A percentile compares a stretch with the other conserved stretches of the same genome.
Conservation (phyloP, 139 green algal genomes). For the Haematococcus lacustris region DNA sequence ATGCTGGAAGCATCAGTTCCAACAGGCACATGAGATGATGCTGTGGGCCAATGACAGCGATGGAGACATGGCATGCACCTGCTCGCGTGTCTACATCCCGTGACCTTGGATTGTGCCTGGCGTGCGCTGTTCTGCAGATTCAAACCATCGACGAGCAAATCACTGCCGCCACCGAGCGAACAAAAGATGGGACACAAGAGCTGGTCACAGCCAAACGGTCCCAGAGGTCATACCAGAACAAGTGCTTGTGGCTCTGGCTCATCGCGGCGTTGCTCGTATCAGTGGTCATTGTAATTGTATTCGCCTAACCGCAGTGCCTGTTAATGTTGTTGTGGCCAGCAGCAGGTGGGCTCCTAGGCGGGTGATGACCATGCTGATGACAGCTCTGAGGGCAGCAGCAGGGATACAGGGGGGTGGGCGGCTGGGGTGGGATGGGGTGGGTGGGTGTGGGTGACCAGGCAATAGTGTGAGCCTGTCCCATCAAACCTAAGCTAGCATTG, state of each 20-base stretch:
- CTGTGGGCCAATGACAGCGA: not conserved
- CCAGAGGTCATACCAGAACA: slow-evolving; percentile 30
- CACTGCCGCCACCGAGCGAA: slow-evolving; percentile 34
- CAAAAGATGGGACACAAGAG: slow-evolving; percentile 31
- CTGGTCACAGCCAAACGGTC: slow-evolving; percentile 34
- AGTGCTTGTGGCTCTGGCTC: slow-evolving; percentile 47
- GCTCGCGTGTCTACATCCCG: not conserved
- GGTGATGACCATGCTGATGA: no score
- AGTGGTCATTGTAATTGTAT: slow-evolving; percentile 41
- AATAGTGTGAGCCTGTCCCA: no score
- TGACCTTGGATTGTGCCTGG: not conserved
- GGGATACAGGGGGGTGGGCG: no score
- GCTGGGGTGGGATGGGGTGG: no score
- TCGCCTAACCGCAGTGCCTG: slow-evolving; percentile 16
- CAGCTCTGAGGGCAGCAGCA: no score
- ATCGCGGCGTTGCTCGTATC: slow-evolving; percentile 31
- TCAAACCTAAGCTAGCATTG: no score
- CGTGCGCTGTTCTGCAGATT: not conserved
- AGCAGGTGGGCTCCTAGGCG: no score
- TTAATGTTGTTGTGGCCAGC: no score
- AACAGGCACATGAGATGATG: not conserved
- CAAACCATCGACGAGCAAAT: slow-evolving; percentile 52
- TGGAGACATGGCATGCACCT: not conserved
- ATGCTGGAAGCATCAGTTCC: not conserved
- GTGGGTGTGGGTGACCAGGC: no score